Evolutionary conservation across 1,139 yeast genomes (phyloP), one percentile per base, ranked within the genome.

Genomic region (Suhomyces bribrorum): DNA sequence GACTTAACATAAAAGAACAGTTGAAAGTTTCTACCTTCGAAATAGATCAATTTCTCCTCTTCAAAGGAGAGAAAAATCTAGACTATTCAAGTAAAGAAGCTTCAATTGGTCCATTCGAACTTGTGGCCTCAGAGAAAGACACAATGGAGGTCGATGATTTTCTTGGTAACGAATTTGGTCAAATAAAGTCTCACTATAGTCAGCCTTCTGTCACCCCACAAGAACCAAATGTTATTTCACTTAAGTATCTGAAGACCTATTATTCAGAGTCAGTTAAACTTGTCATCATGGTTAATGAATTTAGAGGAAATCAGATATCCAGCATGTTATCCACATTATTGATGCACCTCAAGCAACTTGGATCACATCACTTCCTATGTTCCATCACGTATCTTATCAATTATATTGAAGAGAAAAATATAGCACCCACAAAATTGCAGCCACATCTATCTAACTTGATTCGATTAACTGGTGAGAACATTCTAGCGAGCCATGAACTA

Each of bases 401-500:
- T 11, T 33, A 29, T 7, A 20, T 44, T 12, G 32, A 38, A 13
- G 14, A 17, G 11, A 26, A 18, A 6, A n/a, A 4, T 3, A 14
- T 32, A 22, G 29, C 23, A 20, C 11, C 5, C 23, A 20, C 11
- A 8, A 16, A 27, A 8, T 14, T 26, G 8, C 13, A 20, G n/a
- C 38, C 32, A 25, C 26, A 29, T 11, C 31, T 42, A 12, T 35
- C 41, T 4, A 45, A 39, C 20, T 35, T 64, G 20, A 39, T 65
- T 5, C 46, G 70, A 26, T 29, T 60, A 6, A 42, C 64, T 15
- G 74, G 73, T 1, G 69, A 64, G 27, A 55, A 52, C 5, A 46
- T 64, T 4, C 47, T 69, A n/a, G 36, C 56, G 4, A 40, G 47
- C 26, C 59, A 54, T 39, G 48, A 46, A n/a, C 46, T 50, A 14